A percentile compares a stretch with the other conserved stretches of the same genome.
These are phyloP conservation scores for Trametes maxima DNA, from an alignment of 768 basidiomycete genomes.

Conservation along the genomic window DNA sequence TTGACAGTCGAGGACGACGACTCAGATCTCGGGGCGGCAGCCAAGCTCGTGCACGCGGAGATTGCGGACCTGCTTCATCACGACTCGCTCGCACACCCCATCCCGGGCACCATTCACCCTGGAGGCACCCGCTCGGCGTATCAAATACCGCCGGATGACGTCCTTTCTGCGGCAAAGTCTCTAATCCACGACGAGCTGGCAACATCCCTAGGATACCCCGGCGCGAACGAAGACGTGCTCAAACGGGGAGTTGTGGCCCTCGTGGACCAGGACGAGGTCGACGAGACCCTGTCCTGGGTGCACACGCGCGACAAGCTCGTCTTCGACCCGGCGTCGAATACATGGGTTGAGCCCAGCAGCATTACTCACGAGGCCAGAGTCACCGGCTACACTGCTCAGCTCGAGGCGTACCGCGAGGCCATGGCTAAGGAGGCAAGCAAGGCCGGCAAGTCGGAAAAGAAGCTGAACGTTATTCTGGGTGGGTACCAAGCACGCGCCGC, in stretches of 20 bases:
- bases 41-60: slow-evolving; percentile 73
- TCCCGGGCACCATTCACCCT: slow-evolving; percentile 83
- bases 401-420: slow-evolving; percentile 62
- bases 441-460: slow-evolving; percentile 88
- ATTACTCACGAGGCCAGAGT: slow-evolving; percentile 64
- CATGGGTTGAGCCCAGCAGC: slow-evolving; percentile 67
- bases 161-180: slow-evolving; percentile 66
- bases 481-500: slow-evolving; percentile 84
- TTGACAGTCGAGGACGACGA: slow-evolving; percentile 54
- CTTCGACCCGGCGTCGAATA: slow-evolving; percentile 55
- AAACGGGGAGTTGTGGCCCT: slow-evolving; percentile 73
- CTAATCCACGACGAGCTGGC: slow-evolving; percentile 84
- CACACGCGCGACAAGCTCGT: slow-evolving; percentile 59
- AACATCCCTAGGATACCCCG: slow-evolving; percentile 77
- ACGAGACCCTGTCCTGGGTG: slow-evolving; percentile 75
- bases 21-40: slow-evolving; percentile 49
- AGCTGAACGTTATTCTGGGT: slow-evolving; percentile 82
- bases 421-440: slow-evolving; percentile 84
- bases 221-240: slow-evolving; percentile 77
- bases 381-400: slow-evolving; percentile 61
- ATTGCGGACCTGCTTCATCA: slow-evolving; percentile 80
- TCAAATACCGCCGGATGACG: slow-evolving; percentile 74
- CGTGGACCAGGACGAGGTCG: slow-evolving; percentile 59
- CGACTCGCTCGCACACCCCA: slow-evolving; percentile 83
- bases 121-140: slow-evolving; percentile 74